Evolutionary conservation across 441 rosid species (phyloP).

Genomic region (Brassica hybrid): DNA sequence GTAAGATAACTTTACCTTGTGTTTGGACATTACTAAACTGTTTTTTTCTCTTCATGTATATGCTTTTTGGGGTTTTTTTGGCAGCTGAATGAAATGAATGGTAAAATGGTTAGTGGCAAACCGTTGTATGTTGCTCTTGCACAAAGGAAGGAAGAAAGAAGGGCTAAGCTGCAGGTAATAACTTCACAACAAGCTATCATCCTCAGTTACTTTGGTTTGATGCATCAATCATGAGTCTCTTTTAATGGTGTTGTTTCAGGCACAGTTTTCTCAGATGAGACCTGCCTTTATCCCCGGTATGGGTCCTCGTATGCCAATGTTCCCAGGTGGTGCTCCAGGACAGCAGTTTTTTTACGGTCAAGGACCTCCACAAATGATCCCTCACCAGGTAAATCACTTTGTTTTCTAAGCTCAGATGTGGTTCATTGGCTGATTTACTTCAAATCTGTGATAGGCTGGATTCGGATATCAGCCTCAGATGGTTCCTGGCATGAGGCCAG

Average conservation of each 20-base stretch:
- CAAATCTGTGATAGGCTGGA: constrained; percentile 65
- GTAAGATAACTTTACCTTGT: constrained; percentile 42
- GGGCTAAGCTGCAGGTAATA: constrained; percentile 72
- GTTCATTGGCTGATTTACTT: too few relatives aligned
- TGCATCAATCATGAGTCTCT: neutral
- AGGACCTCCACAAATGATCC: constrained; percentile 64
- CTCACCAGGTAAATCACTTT: constrained; percentile 60
- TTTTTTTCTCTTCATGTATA: neutral
- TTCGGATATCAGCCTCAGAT: constrained; percentile 76
- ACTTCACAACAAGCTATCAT: neutral
- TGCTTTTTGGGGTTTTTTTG: neutral
- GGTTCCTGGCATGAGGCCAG: constrained; percentile 78
- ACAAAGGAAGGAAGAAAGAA: constrained; percentile 69
- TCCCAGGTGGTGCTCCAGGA: constrained; percentile 69
- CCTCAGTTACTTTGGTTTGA: neutral
- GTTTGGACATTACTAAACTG: neutral
- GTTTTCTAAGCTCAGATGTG: neutral
- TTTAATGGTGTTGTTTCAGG: constrained; percentile 48
- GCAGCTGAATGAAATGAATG: constrained; percentile 69
- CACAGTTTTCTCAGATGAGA: constrained; percentile 70
- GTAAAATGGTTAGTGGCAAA: constrained; percentile 72
- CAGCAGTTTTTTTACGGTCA: constrained; percentile 70
- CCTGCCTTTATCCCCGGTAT: constrained; percentile 58
- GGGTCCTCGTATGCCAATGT: constrained; percentile 71
- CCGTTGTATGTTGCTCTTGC: constrained; percentile 83